Conservation (phyloP, 306 rosid genomes). For the Oxytropis ochrocephala region DNA sequence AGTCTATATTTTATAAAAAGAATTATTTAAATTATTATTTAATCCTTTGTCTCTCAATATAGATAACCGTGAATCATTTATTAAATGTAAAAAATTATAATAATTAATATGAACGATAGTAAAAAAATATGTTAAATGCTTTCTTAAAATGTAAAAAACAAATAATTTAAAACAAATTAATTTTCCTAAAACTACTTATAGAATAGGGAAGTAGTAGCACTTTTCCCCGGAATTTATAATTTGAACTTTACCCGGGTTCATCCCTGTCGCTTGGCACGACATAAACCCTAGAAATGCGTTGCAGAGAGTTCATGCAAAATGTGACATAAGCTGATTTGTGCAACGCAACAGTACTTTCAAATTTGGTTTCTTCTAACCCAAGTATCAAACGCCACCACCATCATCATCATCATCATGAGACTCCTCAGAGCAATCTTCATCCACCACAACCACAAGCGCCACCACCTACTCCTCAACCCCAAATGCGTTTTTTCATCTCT, state of each 20-base stretch:
- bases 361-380: neutral
- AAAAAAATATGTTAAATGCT: no score
- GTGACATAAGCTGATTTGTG: neutral
- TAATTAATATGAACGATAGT: no score
- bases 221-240: no score
- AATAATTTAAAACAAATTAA: no score
- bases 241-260: neutral
- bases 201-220: no score
- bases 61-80: no score
- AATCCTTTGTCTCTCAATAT: no score
- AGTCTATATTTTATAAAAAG: no score
- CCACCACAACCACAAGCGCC: conserved; percentile 27
- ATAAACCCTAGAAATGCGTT: neutral
- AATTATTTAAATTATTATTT: no score
- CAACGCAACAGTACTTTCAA: neutral
- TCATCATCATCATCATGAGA: conserved; percentile 27
- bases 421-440: conserved; percentile 44
- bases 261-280: neutral
- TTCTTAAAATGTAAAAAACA: no score
- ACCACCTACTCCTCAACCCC: conserved; percentile 16
- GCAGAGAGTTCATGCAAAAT: neutral
- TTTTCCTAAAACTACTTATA: no score
- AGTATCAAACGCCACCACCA: neutral
- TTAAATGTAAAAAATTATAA: no score
- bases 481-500: neutral